These are phyloP conservation scores for Albifimbria verrucaria DNA, from an alignment of 2,329 filamentous ascomycete species.

Conservation along the genomic window DNA sequence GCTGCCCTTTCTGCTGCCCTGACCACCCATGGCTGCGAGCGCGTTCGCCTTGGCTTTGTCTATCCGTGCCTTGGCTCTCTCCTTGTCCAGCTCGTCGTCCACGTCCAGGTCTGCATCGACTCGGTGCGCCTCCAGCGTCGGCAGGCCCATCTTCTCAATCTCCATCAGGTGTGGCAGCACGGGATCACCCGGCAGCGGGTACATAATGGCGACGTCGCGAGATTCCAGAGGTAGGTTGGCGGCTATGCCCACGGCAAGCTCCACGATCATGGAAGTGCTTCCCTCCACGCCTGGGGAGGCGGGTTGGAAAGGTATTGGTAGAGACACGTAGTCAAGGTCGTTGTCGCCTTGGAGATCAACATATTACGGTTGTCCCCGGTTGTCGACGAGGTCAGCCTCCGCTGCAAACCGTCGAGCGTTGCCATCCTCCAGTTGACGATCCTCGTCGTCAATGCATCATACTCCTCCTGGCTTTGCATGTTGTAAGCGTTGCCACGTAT, in stretches of 20 bases:
- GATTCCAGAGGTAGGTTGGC: conserved; percentile 87
- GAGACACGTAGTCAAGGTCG: conserved; percentile 65
- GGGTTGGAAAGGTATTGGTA: conserved; percentile 74
- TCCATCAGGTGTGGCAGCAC: conserved; percentile 80
- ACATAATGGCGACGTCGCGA: conserved; percentile 83
- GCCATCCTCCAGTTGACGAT: conserved; percentile 91
- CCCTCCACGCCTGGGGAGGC: conserved; percentile 80
- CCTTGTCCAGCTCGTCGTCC: conserved; percentile 38
- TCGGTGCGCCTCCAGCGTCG: conserved; percentile 51
- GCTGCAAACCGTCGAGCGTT: conserved; percentile 85
- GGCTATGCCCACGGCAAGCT: conserved; percentile 82
- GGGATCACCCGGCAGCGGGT: conserved; percentile 72
- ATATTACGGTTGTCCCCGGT: conserved; percentile 63
- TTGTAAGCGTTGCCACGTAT: conserved; percentile 75
- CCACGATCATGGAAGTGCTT: conserved; percentile 87
- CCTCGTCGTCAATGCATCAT: conserved; percentile 81
- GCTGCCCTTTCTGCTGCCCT: conserved; percentile 13
- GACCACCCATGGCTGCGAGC: conserved; percentile 16
- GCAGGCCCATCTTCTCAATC: conserved; percentile 69
- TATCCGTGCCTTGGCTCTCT: conserved; percentile 39
- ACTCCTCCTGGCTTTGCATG: conserved; percentile 77
- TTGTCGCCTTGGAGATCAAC: conserved; percentile 68
- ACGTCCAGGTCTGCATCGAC: conserved; percentile 39
- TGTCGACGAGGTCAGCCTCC: conserved; percentile 62
- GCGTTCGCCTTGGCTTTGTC: conserved; percentile 49